Evolutionary conservation across 2,329 filamentous ascomycete genomes (phyloP).

Genomic region (Penicillium freii): DNA sequence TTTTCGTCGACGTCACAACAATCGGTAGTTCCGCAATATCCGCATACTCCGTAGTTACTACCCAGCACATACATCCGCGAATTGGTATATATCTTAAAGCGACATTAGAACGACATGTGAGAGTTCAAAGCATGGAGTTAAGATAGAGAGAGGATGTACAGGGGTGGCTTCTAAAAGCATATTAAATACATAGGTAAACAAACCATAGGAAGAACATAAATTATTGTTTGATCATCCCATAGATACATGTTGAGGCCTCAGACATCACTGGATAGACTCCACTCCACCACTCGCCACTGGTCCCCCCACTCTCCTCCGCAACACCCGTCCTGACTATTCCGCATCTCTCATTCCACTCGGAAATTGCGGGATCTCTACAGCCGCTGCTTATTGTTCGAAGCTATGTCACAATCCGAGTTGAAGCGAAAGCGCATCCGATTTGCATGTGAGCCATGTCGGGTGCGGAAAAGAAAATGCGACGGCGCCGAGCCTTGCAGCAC

Average conservation of each 20-base stretch:
- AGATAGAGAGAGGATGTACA: no score
- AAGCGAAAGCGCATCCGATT: conserved; percentile 28
- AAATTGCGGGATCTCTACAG: background rate
- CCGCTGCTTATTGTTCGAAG: background rate
- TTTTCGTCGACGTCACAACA: conserved; percentile 1
- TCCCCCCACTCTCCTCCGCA: background rate
- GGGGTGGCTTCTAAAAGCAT: no score
- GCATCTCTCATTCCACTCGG: background rate
- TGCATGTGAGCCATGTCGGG: conserved; percentile 31
- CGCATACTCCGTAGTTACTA: background rate
- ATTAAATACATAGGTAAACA: no score
- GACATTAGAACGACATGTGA: no score
- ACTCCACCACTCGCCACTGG: no score
- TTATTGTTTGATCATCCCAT: no score
- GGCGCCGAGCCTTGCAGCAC: conserved; percentile 27
- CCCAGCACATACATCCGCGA: background rate
- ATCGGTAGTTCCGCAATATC: background rate
- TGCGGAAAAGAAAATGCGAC: conserved; percentile 33
- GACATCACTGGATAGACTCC: no score
- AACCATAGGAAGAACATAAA: no score
- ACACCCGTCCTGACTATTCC: background rate
- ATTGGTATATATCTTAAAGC: no score
- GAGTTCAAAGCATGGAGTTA: no score
- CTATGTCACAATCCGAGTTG: background rate
- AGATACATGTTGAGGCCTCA: no score